Evolutionary conservation across 306 rosid species (phyloP), one percentile per base, ranked within the genome.

Genomic region (Quercus gilva): DNA sequence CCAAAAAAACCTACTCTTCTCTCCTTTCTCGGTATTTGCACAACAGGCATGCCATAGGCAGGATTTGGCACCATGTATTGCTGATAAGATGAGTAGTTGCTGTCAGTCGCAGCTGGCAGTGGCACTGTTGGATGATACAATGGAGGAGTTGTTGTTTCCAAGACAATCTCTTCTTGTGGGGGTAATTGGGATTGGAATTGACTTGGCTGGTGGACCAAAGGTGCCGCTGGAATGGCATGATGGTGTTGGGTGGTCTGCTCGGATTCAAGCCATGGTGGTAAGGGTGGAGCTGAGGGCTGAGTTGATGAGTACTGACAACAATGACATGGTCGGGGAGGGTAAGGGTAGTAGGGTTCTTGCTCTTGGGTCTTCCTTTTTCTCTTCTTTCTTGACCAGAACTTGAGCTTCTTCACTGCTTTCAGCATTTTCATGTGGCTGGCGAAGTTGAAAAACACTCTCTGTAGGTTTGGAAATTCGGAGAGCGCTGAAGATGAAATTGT

Each of bases 211-310:
- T 80, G 79, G 18, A 73, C 33, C 3, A 79, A 58, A 20, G 29
- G 4, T 25, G 15, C 78, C 64, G 64, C 70, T 45, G 35, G 61
- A 87, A 85, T 80, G 63, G 81, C 79, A 6, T 87, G 87, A 58
- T 79, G 76, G 52, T 17, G 45, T 8, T 41, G 45, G 12, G 45
- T 41, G 45, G 45, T 77, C 41, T 58, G 74, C 5, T 85, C 83
- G 1, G 82, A 25, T 68, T 85, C 84, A 68, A 86, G 78, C 92
- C 97, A 88, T n/a, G 92, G 78, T 7, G 94, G 92, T 80, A 92
- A 78, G 20, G 94, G 94, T 5, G 97, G 97, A 67, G 94, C 97
- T 6, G 97, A 88, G 45, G 94, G 94, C 70, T 82, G 86, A 58
- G 80, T 60, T 51, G 67, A 43, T 51, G 45, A 41, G 45, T 41